These are phyloP conservation scores for Acarospora socialis DNA, from an alignment of 2,329 filamentous ascomycete genomes.

Conservation along the genomic window DNA sequence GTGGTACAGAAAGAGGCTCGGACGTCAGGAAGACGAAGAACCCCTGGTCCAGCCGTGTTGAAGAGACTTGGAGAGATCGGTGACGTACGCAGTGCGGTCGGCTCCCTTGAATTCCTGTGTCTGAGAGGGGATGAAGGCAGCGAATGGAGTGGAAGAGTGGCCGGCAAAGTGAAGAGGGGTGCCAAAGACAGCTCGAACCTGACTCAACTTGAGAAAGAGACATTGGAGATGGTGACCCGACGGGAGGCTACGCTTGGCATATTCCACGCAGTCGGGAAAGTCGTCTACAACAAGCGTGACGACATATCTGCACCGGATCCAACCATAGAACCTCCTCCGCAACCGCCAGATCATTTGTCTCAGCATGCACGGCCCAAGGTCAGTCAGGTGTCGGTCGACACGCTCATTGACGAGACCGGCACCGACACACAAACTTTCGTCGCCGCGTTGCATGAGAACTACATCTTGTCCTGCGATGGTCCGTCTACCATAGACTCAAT, in stretches of 20 bases:
- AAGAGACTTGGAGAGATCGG: constrained; percentile 72
- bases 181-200: constrained; percentile 43
- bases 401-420: constrained; percentile 81
- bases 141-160: constrained; percentile 61
- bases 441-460: constrained; percentile 86
- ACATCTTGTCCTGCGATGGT: constrained; percentile 65
- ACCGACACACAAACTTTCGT: constrained; percentile 86
- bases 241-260: constrained; percentile 83
- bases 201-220: constrained; percentile 66
- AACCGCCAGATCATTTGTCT: constrained; percentile 45
- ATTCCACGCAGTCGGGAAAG: constrained; percentile 90
- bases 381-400: constrained; percentile 55
- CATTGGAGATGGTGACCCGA: constrained; percentile 65
- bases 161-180: constrained; percentile 51
- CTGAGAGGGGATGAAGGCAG: constrained; percentile 61
- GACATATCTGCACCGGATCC: constrained; percentile 30
- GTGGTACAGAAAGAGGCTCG: constrained; percentile 75
- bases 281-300: constrained; percentile 88
- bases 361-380: constrained; percentile 44
- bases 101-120: constrained; percentile 83
- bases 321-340: constrained; percentile 27
- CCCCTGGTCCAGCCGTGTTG: constrained; percentile 65
- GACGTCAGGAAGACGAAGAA: constrained; percentile 58
- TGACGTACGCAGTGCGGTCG: constrained; percentile 84
- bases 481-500: constrained; percentile 60